Evolutionary conservation across 2,329 filamentous ascomycete genomes (phyloP), one percentile per base, ranked within the genome.

Genomic region (Arthrobotrys conoides): DNA sequence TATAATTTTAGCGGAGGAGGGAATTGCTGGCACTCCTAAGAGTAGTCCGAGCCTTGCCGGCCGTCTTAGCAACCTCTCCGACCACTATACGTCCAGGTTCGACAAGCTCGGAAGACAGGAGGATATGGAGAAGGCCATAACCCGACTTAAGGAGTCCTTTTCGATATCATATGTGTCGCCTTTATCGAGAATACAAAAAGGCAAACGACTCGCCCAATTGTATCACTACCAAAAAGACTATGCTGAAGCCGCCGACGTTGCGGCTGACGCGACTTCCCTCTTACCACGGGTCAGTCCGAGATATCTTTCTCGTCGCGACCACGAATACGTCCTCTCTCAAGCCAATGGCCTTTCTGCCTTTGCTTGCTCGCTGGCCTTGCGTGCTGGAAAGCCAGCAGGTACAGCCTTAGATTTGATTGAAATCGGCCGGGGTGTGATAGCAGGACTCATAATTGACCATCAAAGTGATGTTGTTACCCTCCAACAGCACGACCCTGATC

Each of bases 321-420:
- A 64, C 16, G 68, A 71, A 27, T 22, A 64, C 33, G 10, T 55
- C 14, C 57, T 71, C n/a, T 71, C 68, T n/a, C 27, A 71, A 4
- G 46, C 24, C 2, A 44, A 27, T 14, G 57, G 57, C 4, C n/a
- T 61, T 65, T 41, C 68, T 38, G 53, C 68, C 24, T n/a, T 55
- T n/a, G 68, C 68, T n/a, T 53, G 44, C 14, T 44, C 55, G n/a
- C 55, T 71, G 18, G 46, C 46, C 4, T 20, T 71, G 14, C 18
- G 51, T 9, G 24, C 68, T 0, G 30, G 44, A 16, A 64, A 22
- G 20, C 20, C 68, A 3, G 68, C 68, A 12, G 20, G 20, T 1
- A 57, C 53, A 44, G 68, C 68, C 1, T 53, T 64, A 16, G n/a
- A 46, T 20, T 14, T 64, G 4, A 20, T 71, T 10, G 68, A 71